These are phyloP conservation scores for Aphanomyces astaci DNA, from an alignment of 352 stramenopile genomes.

Conservation along the genomic window DNA sequence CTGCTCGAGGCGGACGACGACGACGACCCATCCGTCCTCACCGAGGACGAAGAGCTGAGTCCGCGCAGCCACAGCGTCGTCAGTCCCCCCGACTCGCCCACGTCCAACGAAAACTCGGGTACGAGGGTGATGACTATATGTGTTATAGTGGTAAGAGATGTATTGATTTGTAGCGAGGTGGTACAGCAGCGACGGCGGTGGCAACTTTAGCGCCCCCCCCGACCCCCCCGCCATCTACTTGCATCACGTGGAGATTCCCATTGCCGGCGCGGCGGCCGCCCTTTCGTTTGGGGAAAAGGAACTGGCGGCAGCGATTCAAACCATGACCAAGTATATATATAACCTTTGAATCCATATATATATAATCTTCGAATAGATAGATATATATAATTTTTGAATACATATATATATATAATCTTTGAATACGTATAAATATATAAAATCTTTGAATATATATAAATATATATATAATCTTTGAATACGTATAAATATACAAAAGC, in stretches of 20 bases:
- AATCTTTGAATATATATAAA: too few species aligned
- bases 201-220: too few species aligned
- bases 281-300: conserved; percentile 83
- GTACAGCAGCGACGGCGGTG: neutral
- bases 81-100: conserved; percentile 36
- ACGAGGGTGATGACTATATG: conserved; percentile 13
- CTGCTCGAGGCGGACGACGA: conserved; percentile 55
- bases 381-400: too few species aligned
- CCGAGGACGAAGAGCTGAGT: conserved; percentile 31
- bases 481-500: conserved; percentile 38
- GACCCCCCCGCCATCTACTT: conserved; percentile 70
- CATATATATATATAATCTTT: too few species aligned
- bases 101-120: conserved; percentile 37
- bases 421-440: too few species aligned
- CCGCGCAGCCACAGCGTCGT: neutral
- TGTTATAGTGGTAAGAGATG: conserved; percentile 25
- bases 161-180: conserved; percentile 22
- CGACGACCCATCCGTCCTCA: conserved; percentile 29
- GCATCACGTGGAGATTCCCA: conserved; percentile 81
- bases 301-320: conserved; percentile 59
- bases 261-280: conserved; percentile 68
- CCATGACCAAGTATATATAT: conserved; percentile 67
- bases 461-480: too few species aligned
- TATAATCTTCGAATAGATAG: too few species aligned
- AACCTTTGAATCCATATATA: too few species aligned